Base-by-base conservation (phyloP, 441 rosid genomes). In the Erodium moschatum region DNA sequence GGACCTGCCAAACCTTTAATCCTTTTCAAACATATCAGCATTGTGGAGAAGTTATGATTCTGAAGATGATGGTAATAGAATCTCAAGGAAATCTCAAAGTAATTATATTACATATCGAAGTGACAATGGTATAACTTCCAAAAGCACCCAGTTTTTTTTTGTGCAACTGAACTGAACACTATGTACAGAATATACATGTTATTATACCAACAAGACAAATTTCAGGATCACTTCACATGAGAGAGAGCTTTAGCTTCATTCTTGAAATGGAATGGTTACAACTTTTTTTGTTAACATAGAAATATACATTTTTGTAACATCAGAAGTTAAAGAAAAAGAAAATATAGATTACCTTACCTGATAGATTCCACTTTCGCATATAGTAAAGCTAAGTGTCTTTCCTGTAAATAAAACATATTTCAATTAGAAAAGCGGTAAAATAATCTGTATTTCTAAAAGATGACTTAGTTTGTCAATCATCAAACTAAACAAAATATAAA, bases 401-500 rank as follows among this genome's bases (percentile, higher is more conserved):
- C 64, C 64, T 61, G 64, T 20, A 19, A 20, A 8, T 1, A 7
- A 27, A 8, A 61, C 19, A 61, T 4, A 29, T 29, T 61, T 61
- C 11, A 19, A 61, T 61, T 20, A 61, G 64, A 20, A 61, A n/a
- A 61, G 31, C 0, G 64, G 13, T 20, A 29, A 61, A 1, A 61
- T 19, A 8, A 24, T 20, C 10, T 61, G 6, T 61, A 61, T 33
- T 61, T 61, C 20, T 20, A 61, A 20, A 29, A 61, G 10, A 61
- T 71, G 61, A 46, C 15, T 35, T 21, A 20, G 35, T 11, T 18
- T 7, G 24, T 44, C 44, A 46, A 66, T 24, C 24, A n/a, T 65
- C 40, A 67, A 42, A 48, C 19, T 61, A 29, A 46, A 6, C 33
- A 61, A 72, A 67, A 46, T 50, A 52, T 38, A 52, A 73, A 64